A percentile compares a stretch with the other conserved stretches of the same genome.
Conservation (phyloP, 75 land plant species). For the Sequoiadendron giganteum region DNA sequence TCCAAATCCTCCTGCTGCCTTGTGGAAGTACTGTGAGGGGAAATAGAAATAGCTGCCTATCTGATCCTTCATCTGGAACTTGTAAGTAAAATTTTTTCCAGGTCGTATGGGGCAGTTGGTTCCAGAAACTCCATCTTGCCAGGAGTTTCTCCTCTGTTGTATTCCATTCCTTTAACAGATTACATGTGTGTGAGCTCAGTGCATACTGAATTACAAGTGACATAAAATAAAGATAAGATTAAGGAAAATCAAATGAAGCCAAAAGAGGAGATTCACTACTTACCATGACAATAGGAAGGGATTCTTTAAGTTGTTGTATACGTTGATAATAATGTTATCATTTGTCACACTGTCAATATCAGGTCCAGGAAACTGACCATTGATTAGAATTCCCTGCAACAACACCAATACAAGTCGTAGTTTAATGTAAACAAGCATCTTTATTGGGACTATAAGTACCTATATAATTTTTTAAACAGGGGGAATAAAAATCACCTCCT, state of each 20-base stretch:
- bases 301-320: too few relatives aligned
- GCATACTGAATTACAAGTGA: not conserved
- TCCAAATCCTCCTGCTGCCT: too few relatives aligned
- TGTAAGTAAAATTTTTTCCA: constrained; percentile 20
- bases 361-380: too few relatives aligned
- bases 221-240: not conserved
- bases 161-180: not conserved
- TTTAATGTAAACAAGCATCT: too few relatives aligned
- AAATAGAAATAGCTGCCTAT: constrained; percentile 65
- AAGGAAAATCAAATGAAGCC: not conserved
- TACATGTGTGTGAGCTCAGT: not conserved
- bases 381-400: too few relatives aligned
- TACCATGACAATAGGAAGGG: too few relatives aligned
- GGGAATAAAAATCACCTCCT: constrained; percentile 32
- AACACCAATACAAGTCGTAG: too few relatives aligned
- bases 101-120: too few relatives aligned
- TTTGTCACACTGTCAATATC: too few relatives aligned
- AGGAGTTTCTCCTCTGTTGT: too few relatives aligned
- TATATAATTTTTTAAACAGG: not conserved
- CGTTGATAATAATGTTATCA: too few relatives aligned
- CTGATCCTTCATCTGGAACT: constrained; percentile 73
- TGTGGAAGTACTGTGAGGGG: constrained; percentile 53
- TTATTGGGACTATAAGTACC: not conserved
- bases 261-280: not conserved
- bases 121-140: too few relatives aligned